These are phyloP conservation scores for Aspergillus texensis DNA, from an alignment of 2,329 filamentous ascomycete genomes.

Conservation along the genomic window DNA sequence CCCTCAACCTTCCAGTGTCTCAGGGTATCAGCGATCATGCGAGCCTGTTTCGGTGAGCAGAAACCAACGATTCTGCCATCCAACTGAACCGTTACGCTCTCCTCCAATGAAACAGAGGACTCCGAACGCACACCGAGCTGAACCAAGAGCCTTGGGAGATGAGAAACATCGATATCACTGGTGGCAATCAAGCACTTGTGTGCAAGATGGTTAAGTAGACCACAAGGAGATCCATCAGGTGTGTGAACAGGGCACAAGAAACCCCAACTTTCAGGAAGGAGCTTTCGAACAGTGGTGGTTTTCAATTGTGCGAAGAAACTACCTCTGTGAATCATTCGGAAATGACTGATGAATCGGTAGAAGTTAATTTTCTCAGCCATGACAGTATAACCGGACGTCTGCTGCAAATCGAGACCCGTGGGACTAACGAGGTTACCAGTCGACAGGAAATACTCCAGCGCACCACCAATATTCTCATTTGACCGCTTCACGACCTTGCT, in stretches of 20 bases:
- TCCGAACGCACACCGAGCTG: conserved; percentile 77
- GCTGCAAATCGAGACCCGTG: conserved; percentile 90
- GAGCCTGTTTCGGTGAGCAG: conserved; percentile 82
- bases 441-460: conserved; percentile 91
- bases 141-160: conserved; percentile 71
- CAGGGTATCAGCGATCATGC: conserved; percentile 79
- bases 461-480: conserved; percentile 85
- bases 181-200: conserved; percentile 94
- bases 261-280: conserved; percentile 95
- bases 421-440: conserved; percentile 92
- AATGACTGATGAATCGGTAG: conserved; percentile 96
- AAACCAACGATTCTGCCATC: conserved; percentile 90
- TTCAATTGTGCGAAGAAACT: conserved; percentile 98
- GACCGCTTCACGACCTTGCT: conserved; percentile 75
- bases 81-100: conserved; percentile 86
- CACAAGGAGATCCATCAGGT: conserved; percentile 92
- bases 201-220: conserved; percentile 89
- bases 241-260: conserved; percentile 98
- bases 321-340: conserved; percentile 98
- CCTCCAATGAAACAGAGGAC: conserved; percentile 76
- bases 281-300: conserved; percentile 93
- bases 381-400: conserved; percentile 91
- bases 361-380: conserved; percentile 99
- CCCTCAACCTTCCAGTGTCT: conserved; percentile 96
- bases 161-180: conserved; percentile 70